These are phyloP conservation scores for Pseudogymnoascus sp. DNA, from an alignment of 2,329 filamentous ascomycete species.

Conservation along the genomic window DNA sequence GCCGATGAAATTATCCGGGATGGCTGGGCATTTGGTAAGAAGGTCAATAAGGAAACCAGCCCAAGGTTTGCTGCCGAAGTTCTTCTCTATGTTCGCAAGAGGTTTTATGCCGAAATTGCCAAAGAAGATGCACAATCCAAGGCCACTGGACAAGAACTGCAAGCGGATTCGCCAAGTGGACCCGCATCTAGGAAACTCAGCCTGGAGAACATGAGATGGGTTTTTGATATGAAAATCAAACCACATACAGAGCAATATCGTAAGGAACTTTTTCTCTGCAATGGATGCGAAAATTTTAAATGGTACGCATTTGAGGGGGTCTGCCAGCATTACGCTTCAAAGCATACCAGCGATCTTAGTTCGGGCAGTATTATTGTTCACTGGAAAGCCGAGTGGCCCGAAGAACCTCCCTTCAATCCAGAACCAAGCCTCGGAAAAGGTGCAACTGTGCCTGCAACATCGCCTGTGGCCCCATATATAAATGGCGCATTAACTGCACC, in stretches of 20 bases:
- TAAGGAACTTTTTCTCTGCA: constrained; percentile 71
- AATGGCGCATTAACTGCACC: constrained; percentile 25
- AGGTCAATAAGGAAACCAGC: constrained; percentile 55
- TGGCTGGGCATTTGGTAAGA: constrained; percentile 57
- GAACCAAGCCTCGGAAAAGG: constrained; percentile 41
- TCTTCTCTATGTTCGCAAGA: constrained; percentile 57
- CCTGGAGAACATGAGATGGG: constrained; percentile 80
- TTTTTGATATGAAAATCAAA: constrained; percentile 72
- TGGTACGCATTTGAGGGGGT: constrained; percentile 71
- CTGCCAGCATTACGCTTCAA: constrained; percentile 76
- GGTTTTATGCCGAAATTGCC: constrained; percentile 56
- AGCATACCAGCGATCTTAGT: constrained; percentile 67
- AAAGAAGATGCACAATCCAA: constrained; percentile 44
- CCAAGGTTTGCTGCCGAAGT: constrained; percentile 66
- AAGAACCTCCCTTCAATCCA: constrained; percentile 62
- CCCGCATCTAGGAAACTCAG: constrained; percentile 57
- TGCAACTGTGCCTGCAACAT: constrained; percentile 27
- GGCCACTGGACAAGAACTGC: constrained; percentile 39
- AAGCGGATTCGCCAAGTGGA: constrained; percentile 43
- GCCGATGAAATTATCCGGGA: constrained; percentile 64
- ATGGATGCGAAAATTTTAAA: constrained; percentile 59
- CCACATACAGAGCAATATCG: constrained; percentile 57
- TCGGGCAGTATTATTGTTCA: constrained; percentile 65
- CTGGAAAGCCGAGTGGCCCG: constrained; percentile 78
- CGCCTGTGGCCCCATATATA: constrained; percentile 28